Percentiles rank a stretch among this genome's conserved stretches.
Evolutionary conservation across 306 rosid species (phyloP).

Genomic region (Ormosia semicastrata): DNA sequence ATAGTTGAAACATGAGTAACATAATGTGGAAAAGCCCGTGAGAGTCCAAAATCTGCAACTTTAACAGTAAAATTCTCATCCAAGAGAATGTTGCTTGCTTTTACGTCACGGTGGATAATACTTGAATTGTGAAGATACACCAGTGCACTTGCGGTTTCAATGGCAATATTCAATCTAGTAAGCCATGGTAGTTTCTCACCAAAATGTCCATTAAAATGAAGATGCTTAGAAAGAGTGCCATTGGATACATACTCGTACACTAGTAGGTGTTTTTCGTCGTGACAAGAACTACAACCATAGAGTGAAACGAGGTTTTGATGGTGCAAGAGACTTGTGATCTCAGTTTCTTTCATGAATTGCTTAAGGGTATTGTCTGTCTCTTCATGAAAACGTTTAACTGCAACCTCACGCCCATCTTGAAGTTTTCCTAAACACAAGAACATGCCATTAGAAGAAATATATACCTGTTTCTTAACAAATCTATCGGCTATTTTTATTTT

Average conservation of each 20-base stretch:
- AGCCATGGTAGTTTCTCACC: conserved; percentile 33
- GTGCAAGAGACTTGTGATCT: conserved; percentile 38
- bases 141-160: conserved; percentile 58
- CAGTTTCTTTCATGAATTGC: conserved; percentile 64
- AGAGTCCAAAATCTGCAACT: conserved; percentile 73
- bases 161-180: conserved; percentile 56
- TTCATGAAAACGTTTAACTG: conserved; percentile 57
- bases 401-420: conserved; percentile 54
- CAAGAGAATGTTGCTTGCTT: conserved; percentile 59
- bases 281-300: conserved; percentile 52
- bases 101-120: conserved; percentile 67
- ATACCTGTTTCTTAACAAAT: neutral
- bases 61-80: conserved; percentile 47
- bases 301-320: conserved; percentile 59
- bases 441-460: neutral
- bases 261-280: conserved; percentile 46
- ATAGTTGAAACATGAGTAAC: conserved; percentile 13
- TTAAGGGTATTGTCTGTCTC: conserved; percentile 41
- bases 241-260: conserved; percentile 61
- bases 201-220: conserved; percentile 40
- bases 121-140: conserved; percentile 63
- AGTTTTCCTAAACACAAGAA: conserved; percentile 46
- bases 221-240: conserved; percentile 64
- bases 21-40: conserved; percentile 47
- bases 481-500: too few relatives aligned